Evolutionary conservation across 306 rosid genomes (phyloP).

Genomic region (Carpinus fangiana): DNA sequence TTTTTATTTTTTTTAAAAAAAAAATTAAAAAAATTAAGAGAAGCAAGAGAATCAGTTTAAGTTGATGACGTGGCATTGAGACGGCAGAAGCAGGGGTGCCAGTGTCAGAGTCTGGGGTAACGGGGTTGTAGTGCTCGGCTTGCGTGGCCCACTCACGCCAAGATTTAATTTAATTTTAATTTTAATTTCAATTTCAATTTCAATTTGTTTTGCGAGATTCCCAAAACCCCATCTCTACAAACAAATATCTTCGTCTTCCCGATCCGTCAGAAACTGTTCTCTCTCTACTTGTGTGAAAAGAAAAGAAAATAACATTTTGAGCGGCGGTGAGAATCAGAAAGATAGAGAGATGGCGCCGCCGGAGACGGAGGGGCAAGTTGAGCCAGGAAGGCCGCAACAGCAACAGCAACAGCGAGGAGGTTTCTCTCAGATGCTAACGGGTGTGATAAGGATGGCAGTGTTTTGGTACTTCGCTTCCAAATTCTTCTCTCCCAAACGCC

Average conservation of each 20-base stretch:
- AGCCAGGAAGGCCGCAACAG: slow-evolving; percentile 37
- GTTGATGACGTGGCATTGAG: background rate
- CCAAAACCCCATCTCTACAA: background rate
- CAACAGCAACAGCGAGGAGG: slow-evolving; percentile 52
- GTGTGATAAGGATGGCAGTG: slow-evolving; percentile 87
- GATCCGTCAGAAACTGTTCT: background rate
- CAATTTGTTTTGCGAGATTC: background rate
- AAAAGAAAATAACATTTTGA: background rate
- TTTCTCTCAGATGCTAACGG: slow-evolving; percentile 55
- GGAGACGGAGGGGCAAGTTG: slow-evolving; percentile 45
- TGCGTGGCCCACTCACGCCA: too few relatives aligned
- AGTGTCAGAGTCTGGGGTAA: too few relatives aligned
- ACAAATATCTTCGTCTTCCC: background rate
- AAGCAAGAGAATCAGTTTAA: too few relatives aligned
- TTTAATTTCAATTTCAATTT: background rate
- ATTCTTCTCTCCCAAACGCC: slow-evolving; percentile 74
- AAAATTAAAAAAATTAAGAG: too few relatives aligned
- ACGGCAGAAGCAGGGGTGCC: too few relatives aligned
- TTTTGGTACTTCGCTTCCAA: slow-evolving; percentile 99
- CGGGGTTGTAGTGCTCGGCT: too few relatives aligned
- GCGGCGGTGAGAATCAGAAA: slow-evolving; percentile 1
- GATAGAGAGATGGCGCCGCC: slow-evolving; percentile 65
- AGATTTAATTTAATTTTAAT: too few relatives aligned
- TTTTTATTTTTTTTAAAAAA: too few relatives aligned
- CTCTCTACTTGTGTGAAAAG: background rate